Base-by-base conservation (phyloP, 2,329 filamentous ascomycete species). In the Colletotrichum destructivum region DNA sequence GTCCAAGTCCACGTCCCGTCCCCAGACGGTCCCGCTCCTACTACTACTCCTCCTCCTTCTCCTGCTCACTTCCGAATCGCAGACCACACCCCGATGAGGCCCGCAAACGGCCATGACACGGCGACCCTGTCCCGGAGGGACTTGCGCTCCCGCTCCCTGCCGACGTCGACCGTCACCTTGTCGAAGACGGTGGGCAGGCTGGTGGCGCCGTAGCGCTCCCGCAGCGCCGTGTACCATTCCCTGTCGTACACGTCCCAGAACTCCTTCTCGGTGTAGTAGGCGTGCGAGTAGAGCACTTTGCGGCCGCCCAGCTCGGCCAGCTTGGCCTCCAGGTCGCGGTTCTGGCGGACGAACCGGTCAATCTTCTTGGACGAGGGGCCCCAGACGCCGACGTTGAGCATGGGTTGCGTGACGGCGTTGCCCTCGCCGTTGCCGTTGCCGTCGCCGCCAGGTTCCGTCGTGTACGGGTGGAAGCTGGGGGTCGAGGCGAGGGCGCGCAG, bases 261-360 rank as follows among this genome's bases (percentile, higher is more conserved):
- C 74, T 93, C 91, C 0, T 88, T 85, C 77, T 92, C 88, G 3
- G 86, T 88, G 78, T 92, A 92, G 79, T 91, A 93, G 0, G 90
- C 89, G 69, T 93, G 91, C 0, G 91, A 90, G 73, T 94, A 94
- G 1, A 94, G 81, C 84, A 90, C 92, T 80, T 93, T 93, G 83
- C 89, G 90, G 7, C 92, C 92, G 2, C 87, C 84, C 8, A 91
- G 83, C 35, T 88, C 86, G 11, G 85, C 84, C 0, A 93, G 84
- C 66, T 88, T 89, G 11, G 83, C 81, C 80, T 93, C 92, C 1
- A 94, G 82, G 0, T 84, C 84, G 0, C 89, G 86, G 78, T 93
- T 93, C 61, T 84, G 82, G 1, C 77, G 75, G 11, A 92, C 82
- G 62, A 88, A 88, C 12, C 84, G 80, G 1, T 83, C 78, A 3